Conservation (phyloP, 176 grass and related monocot species). For the Zizania latifolia region DNA sequence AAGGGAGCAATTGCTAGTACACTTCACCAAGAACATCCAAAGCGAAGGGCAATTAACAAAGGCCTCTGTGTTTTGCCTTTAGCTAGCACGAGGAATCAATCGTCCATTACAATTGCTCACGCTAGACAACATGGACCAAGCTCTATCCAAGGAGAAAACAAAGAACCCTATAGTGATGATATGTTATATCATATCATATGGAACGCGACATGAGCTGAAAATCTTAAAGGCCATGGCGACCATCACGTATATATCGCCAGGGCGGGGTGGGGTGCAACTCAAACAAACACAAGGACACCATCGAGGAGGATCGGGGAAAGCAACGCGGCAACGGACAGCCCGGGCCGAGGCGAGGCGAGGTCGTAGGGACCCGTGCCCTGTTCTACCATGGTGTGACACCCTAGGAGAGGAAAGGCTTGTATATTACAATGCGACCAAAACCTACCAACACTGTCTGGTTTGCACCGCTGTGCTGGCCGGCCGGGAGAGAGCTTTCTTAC, state of each 20-base stretch:
- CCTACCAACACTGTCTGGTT: slow-evolving; percentile 32
- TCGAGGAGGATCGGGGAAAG: slow-evolving; percentile 6
- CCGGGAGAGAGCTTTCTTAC: slow-evolving; percentile 1
- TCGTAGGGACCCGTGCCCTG: slow-evolving; percentile 21
- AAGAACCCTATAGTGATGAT: slow-evolving; percentile 12
- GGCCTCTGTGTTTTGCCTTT: slow-evolving; percentile 39
- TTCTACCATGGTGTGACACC: slow-evolving; percentile 33
- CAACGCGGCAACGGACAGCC: slow-evolving; percentile 21
- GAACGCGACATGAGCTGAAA: slow-evolving; percentile 24
- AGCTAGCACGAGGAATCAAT: slow-evolving; percentile 49
- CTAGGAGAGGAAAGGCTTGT: slow-evolving; percentile 26
- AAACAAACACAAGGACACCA: slow-evolving; percentile 39
- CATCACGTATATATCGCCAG: slow-evolving; percentile 37
- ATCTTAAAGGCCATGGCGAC: slow-evolving; percentile 36
- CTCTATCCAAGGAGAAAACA: neutral
- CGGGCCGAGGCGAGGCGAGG: neutral
- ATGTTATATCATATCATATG: slow-evolving; percentile 34
- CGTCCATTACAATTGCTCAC: slow-evolving; percentile 33
- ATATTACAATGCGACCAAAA: slow-evolving; percentile 62
- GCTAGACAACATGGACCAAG: slow-evolving; percentile 29
- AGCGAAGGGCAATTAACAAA: slow-evolving; percentile 20
- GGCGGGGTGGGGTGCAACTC: slow-evolving; percentile 32
- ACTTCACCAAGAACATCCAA: slow-evolving; percentile 23
- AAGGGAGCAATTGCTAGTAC: neutral
- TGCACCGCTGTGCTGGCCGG: neutral